Conservation (phyloP, 331 rosid genomes). For the Saraca asoca region DNA sequence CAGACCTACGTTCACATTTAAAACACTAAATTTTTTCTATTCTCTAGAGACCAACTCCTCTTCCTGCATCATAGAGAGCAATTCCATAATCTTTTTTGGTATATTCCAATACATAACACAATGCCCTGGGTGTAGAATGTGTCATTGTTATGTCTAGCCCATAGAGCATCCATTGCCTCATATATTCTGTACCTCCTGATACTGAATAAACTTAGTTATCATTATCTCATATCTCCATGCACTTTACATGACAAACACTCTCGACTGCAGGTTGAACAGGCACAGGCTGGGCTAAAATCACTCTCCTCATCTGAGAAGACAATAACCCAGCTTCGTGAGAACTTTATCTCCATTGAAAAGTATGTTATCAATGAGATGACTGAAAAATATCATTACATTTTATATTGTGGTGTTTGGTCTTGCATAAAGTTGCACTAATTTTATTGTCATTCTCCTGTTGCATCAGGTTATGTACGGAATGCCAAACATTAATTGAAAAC, state of each 20-base stretch:
- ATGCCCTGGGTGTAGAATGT: constrained; percentile 19
- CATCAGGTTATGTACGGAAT: constrained; percentile 84
- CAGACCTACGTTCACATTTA: background rate
- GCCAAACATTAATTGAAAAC: constrained; percentile 92
- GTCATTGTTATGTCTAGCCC: constrained; percentile 2
- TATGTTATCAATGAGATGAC: constrained; percentile 49
- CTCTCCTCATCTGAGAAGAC: constrained; percentile 69
- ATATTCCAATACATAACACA: background rate
- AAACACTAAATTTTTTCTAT: background rate
- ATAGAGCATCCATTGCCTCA: constrained; percentile 24
- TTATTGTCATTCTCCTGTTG: constrained; percentile 38
- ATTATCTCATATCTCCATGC: constrained; percentile 25
- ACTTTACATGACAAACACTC: constrained; percentile 31
- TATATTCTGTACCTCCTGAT: constrained; percentile 24
- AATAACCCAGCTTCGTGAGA: constrained; percentile 75
- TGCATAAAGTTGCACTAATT: constrained; percentile 31
- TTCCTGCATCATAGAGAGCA: background rate
- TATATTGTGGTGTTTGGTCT: constrained; percentile 32
- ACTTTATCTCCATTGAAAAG: constrained; percentile 89
- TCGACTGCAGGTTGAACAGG: constrained; percentile 85
- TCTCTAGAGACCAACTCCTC: background rate
- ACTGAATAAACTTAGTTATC: constrained; percentile 23
- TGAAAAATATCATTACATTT: constrained; percentile 21
- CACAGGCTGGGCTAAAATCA: constrained; percentile 83
- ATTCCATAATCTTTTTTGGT: background rate